Conservation (phyloP, 768 basidiomycete genomes). For the Boletus insuetus region DNA sequence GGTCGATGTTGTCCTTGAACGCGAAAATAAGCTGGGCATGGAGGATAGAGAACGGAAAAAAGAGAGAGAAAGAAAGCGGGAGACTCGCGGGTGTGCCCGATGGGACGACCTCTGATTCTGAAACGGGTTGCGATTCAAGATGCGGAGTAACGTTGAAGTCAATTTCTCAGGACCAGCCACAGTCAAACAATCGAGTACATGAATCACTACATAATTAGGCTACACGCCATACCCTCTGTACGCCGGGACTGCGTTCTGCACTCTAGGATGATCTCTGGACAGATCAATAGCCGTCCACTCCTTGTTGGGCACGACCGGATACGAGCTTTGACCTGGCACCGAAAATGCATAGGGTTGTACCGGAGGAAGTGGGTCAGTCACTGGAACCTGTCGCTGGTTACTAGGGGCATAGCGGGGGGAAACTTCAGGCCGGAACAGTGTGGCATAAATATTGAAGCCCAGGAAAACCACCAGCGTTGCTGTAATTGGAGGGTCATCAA, state of each 20-base stretch:
- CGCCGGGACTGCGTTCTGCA: background rate
- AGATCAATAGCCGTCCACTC: constrained; percentile 7
- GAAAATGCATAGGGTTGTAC: constrained; percentile 5
- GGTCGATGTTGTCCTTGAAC: constrained; percentile 60
- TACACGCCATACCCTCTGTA: background rate
- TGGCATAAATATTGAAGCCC: background rate
- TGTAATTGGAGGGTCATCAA: background rate
- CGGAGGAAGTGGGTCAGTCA: background rate
- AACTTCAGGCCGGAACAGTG: background rate
- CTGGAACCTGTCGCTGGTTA: background rate
- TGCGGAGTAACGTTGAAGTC: background rate
- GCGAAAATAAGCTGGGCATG: constrained; percentile 78
- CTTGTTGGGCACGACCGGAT: background rate
- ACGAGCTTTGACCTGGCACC: background rate
- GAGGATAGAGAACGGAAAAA: constrained; percentile 19
- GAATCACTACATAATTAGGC: background rate
- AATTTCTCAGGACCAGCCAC: constrained; percentile 31
- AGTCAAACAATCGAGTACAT: background rate
- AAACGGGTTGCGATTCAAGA: constrained; percentile 2
- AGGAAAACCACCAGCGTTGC: constrained; percentile 2
- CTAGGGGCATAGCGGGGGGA: background rate
- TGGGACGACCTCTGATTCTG: constrained; percentile 20
- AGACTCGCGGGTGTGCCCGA: constrained; percentile 5
- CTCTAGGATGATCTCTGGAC: background rate
- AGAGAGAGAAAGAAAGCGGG: background rate